Evolutionary conservation across 202 grass and related monocot species (phyloP), one percentile per base, ranked within the genome.

Genomic region (Schoenoplectus triqueter): DNA sequence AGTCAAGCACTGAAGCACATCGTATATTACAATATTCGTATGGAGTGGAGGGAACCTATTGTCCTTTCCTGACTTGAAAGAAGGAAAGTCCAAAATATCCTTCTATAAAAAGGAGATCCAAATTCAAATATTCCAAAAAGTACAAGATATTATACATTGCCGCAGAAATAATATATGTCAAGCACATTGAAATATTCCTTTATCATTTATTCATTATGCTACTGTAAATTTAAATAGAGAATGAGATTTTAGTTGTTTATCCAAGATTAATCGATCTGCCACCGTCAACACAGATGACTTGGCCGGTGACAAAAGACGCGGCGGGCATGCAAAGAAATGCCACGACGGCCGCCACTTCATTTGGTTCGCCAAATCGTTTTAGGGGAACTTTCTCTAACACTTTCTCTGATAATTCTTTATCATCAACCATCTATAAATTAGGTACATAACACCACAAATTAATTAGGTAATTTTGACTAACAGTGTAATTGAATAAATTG

Each of bases 261-360:
- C 41, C 69, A 14, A 75, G 10, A 50, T 87, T 69, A 2, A 59
- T 55, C 1, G 80, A 21, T 13, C 3, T 42, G 2, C 86, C 86
- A 17, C 86, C 86, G 3, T 87, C 86, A 55, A 84, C 61, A 2
- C 14, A 60, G 62, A 87, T 84, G 48, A 84, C 19, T 50, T 87
- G 69, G 1, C 80, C 86, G 1, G 19, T 87, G 39, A 87, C 49
- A 56, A 60, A 87, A 6, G 80, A 65, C 45, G 86, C 80, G 42
- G 80, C 80, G 49, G 86, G 86, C 41, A 87, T 60, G 40, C 86
- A 87, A 17, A 87, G 62, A 52, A 87, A 87, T 1, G 86, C 39
- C 4, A 60, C 80, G 2, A 79, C 47, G 5, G 69, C n/a, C 4
- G 86, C 46, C 20, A 87, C 86, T 41, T 87, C 86, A 6, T 83